Evolutionary conservation across 306 rosid species (phyloP).

Genomic region (Castanea sativa): DNA sequence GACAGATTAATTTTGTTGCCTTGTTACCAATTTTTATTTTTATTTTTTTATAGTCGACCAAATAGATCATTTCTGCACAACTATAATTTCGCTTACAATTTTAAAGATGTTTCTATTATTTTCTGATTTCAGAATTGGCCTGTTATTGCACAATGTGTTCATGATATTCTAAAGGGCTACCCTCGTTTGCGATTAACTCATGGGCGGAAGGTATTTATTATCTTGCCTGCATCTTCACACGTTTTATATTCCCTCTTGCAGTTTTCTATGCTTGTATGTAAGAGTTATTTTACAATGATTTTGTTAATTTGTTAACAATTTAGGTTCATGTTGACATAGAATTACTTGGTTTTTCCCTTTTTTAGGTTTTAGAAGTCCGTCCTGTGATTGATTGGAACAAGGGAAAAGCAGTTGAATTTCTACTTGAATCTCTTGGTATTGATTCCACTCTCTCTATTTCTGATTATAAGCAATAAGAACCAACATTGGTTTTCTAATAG

Average conservation of each 20-base stretch:
- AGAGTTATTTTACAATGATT: background rate
- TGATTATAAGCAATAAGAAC: background rate
- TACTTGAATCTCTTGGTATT: conserved; percentile 82
- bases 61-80: background rate
- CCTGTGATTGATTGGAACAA: conserved; percentile 94
- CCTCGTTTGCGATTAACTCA: conserved; percentile 83
- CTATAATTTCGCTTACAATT: background rate
- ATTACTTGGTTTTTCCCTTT: background rate
- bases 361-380: conserved; percentile 93
- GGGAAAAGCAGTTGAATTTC: conserved; percentile 95
- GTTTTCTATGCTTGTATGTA: background rate
- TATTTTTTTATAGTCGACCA: background rate
- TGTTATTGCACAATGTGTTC: conserved; percentile 70
- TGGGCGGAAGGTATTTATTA: conserved; percentile 73
- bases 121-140: conserved; percentile 73
- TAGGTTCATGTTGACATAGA: background rate
- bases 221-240: background rate
- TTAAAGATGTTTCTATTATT: background rate
- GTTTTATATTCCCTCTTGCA: background rate
- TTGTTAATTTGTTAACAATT: background rate
- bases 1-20: background rate
- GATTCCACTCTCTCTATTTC: background rate
- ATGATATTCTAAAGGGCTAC: conserved; percentile 68
- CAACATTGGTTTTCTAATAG: background rate
- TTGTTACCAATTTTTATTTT: background rate